Percentiles rank a stretch among this genome's conserved stretches.
These are phyloP conservation scores for Paraleonurus japonicus DNA, from an alignment of 257 asterid species.

Conservation along the genomic window DNA sequence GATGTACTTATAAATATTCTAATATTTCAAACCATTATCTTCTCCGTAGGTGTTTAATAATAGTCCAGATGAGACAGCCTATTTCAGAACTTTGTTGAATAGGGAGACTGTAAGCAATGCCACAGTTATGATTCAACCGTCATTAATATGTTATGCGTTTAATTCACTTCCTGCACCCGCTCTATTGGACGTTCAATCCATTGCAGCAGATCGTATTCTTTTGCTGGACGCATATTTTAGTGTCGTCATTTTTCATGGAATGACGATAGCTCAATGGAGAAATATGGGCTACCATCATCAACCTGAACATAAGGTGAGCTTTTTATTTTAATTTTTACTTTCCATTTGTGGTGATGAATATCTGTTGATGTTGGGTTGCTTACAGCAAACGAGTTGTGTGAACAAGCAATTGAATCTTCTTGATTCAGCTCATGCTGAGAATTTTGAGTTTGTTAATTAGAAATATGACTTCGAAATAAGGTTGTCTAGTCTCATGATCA, in stretches of 20 bases:
- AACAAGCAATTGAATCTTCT: neutral
- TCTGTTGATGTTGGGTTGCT: neutral
- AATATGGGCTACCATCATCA: slow-evolving; percentile 93
- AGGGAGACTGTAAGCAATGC: slow-evolving; percentile 89
- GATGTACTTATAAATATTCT: neutral
- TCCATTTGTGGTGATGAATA: slow-evolving; percentile 12
- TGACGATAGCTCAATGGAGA: slow-evolving; percentile 98
- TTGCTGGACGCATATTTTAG: slow-evolving; percentile 90
- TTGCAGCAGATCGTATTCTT: slow-evolving; percentile 85
- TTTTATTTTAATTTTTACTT: neutral
- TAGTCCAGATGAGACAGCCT: slow-evolving; percentile 98
- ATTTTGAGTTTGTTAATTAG: neutral
- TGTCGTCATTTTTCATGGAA: slow-evolving; percentile 91
- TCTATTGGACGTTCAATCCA: slow-evolving; percentile 83
- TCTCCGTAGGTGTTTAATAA: slow-evolving; percentile 76
- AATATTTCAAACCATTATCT: neutral
- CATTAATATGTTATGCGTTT: slow-evolving; percentile 78
- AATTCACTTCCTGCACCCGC: slow-evolving; percentile 87
- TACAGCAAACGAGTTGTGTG: neutral
- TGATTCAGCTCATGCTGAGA: neutral
- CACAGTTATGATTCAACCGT: slow-evolving; percentile 96
- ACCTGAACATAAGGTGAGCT: slow-evolving; percentile 73
- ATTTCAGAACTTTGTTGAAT: slow-evolving; percentile 85
- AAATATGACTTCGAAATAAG: neutral
- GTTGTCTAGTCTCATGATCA: neutral